Base-by-base conservation (phyloP, 2,329 filamentous ascomycete species). In the Thermochaetoides dissita region DNA sequence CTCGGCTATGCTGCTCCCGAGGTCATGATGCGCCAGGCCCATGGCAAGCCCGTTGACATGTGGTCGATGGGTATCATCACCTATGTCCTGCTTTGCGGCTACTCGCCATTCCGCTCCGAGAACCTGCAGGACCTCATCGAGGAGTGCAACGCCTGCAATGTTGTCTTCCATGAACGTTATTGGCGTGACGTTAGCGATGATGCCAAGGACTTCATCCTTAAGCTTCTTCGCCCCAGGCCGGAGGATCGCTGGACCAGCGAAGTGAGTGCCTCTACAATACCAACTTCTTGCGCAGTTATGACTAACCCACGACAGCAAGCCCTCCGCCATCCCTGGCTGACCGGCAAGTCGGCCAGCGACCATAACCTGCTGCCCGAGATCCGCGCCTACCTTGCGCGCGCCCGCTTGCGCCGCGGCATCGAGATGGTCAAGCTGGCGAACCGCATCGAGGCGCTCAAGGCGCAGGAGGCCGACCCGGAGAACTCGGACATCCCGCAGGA, bases 51-150 rank as follows among this genome's bases (percentile, higher is more conserved):
- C 5, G 91, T 96, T 31, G 91, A 98, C 59, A 94, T 98, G 85
- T 98, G 91, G 91, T 96, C 91, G 3, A 74, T 98, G 64, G 91
- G 91, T 48, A 91, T 98, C 56, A 98, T 98, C 57, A 96, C 91
- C 35, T 98, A 98, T 65, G 98, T 91, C 10, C 72, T 98, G 29
- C 82, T 98, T 40, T 98, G 93, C 60, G 91, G 91, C 53, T 98
- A 98, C 68, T 95, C 89, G 36, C 91, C 91, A 12, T 98, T 98
- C 75, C 81, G 91, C 52, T 91, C 87, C 48, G 91, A 98, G 67
- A 94, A 84, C 56, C 71, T 98, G 38, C 75, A 82, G 51, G 91
- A 96, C 55, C 71, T 98, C 51, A 93, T 98, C 51, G 85, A 95
- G 49, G 91, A 98, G 65, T 96, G 88, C 66, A 86, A 77, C 55